phyloP scores from a whole-genome alignment of 2,329 filamentous ascomycete genomes.

The Nemania sp. region DNA sequence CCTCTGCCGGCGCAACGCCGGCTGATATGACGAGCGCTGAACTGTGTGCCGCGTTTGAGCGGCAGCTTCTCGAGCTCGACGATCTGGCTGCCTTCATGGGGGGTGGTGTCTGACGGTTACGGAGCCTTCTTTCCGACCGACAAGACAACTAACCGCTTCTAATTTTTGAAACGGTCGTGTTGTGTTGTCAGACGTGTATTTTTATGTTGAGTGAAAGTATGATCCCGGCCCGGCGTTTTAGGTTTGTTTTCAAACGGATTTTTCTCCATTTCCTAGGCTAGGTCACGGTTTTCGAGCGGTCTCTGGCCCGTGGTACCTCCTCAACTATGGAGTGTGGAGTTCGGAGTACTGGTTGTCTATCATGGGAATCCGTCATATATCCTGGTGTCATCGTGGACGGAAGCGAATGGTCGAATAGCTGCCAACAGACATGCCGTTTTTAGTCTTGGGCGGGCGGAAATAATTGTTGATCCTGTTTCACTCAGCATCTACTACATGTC shows the following conservation, averaged over 20 bases:
- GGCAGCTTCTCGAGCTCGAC: conserved; percentile 70
- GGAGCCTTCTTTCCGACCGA: conserved; percentile 11
- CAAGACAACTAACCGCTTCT: conserved; percentile 2
- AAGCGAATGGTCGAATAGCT: conserved; percentile 5
- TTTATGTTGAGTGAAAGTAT: conserved; percentile 26
- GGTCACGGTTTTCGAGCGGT: conserved; percentile 16
- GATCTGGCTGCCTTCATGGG: conserved; percentile 73
- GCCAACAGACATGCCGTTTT: neutral
- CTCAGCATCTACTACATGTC: conserved; percentile 12
- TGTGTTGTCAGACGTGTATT: conserved; percentile 25
- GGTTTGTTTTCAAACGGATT: neutral
- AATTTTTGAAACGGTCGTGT: neutral
- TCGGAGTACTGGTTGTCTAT: conserved; percentile 17
- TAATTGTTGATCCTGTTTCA: conserved; percentile 18
- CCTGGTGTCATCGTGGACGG: conserved; percentile 11
- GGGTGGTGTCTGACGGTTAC: conserved; percentile 62
- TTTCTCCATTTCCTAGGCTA: neutral
- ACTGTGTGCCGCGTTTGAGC: conserved; percentile 69
- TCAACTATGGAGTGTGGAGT: conserved; percentile 22
- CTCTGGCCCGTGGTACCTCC: neutral
- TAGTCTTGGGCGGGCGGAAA: conserved; percentile 5
- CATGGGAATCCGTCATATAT: neutral
- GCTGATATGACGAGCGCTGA: conserved; percentile 69
- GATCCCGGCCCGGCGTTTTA: conserved; percentile 28
- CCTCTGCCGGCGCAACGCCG: conserved; percentile 45